Evolutionary conservation across 2,329 filamentous ascomycete genomes (phyloP), one percentile per base, ranked within the genome.

Genomic region (Xylaria hypoxylon): DNA sequence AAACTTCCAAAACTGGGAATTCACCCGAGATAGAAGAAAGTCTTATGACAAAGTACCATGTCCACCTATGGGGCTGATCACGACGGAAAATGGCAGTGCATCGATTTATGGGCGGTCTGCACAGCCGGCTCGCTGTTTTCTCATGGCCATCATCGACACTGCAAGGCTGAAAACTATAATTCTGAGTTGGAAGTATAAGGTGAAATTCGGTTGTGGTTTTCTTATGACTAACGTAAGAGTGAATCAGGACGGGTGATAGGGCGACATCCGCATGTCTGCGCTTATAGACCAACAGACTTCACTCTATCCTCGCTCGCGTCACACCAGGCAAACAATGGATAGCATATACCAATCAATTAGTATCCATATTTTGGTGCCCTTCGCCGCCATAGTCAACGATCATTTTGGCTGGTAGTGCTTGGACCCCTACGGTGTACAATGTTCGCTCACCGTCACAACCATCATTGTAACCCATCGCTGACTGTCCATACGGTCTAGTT

Each of bases 361-460:
- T 10, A 15, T 42, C 22, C 8, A 22, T 31, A 10, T 10, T 24
- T 62, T 24, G 48, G 53, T 19, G 6, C 10, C 15, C 13, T 42
- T 58, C 13, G 5, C 2, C 4, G 22, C 31, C 6, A 47, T n/a
- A 19, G 17, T 22, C 5, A 33, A 19, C 42, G 19, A 28, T 19
- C 15, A 62, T 13, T 28, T 17, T 35, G 19, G 28, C 22, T 47
- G 8, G 6, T 35, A 17, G 1, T 28, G 13, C 24, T 15, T 17
- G 13, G 40, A 19, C 31, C 19, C 24, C 8, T 40, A 22, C 8
- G 19, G 15, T 47, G n/a, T 48, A n/a, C 28, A 42, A 52, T 22
- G 38, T 63, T 33, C 42, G 48, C 53, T 50, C 53, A 59, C 33
- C 24, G 24, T 50, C n/a, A 28, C 47, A 66, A 15, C 47, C 24